Base-by-base conservation (phyloP, 163 green algal species). In the Chlamydomonas reinhardtii region DNA sequence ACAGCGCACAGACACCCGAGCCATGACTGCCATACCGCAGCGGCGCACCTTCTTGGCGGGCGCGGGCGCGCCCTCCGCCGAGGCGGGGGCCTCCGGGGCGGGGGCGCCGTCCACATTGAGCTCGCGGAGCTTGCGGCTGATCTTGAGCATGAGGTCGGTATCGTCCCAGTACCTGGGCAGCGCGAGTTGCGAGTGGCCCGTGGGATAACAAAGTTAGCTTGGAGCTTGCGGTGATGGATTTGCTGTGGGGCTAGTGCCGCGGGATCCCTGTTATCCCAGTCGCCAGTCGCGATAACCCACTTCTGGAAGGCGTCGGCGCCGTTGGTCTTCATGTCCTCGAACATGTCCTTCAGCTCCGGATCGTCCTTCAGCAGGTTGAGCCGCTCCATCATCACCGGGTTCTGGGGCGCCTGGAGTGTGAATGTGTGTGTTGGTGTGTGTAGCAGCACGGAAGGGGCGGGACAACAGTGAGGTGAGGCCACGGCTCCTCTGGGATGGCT, bases 301-400 rank as follows among this genome's bases (percentile, higher is more conserved):
- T 96, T 96, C 85, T 96, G 92, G 87, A 97, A 92, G 6, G 91
- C 94, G 37, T 72, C 52, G 52, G 93, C 89, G 72, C 95, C 94
- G 39, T 93, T 91, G 27, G 83, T 83, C 70, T 88, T 90, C 39
- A 98, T 96, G 77, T 98, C 95, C 25, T 96, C 94, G 89, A 98
- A 97, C 61, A 98, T 88, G 14, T 83, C 69, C 82, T 94, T 94
- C 20, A 98, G 88, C 76, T 95, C 93, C 1, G 90, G 83, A 73
- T 95, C 93, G 39, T 96, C 94, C 82, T 93, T 91, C 34, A 95
- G 88, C 32, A 84, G 83, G 62, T 86, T 77, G 34, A 94, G 87
- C 82, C 89, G 83, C 54, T 92, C 82, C 64, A 73, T 64, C 69
- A 89, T 88, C 34, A 73, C 89, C 4, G 76, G 74, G 0, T 84